phyloP scores from a whole-genome alignment of 495 filamentous ascomycete genomes.

The Achaetomiella virescens region DNA sequence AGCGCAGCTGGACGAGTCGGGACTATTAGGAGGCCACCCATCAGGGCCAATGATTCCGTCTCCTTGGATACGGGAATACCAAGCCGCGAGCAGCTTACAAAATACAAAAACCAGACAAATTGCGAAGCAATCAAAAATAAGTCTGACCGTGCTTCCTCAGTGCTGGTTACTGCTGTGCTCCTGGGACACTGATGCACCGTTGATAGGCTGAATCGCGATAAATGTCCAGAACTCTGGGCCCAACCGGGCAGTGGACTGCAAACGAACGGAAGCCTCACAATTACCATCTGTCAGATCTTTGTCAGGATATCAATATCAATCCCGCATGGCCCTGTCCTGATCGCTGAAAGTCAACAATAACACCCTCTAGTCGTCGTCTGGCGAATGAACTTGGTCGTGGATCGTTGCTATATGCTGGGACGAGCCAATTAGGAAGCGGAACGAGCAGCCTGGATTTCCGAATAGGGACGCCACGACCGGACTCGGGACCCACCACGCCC shows the following conservation, averaged over 20 bases:
- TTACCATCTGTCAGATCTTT: not conserved
- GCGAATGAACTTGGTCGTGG: no score
- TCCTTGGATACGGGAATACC: not conserved
- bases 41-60: no score
- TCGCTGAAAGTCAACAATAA: no score
- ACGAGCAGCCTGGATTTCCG: constrained; percentile 17
- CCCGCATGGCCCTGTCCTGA: no score
- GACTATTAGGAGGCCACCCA: no score
- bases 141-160: constrained; percentile 8
- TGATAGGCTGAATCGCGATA: constrained; percentile 20
- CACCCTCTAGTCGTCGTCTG: no score
- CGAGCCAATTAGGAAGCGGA: constrained; percentile 21
- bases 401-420: no score
- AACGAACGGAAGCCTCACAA: not conserved
- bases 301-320: no score
- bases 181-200: constrained; percentile 9
- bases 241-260: not conserved
- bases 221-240: constrained; percentile 1
- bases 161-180: constrained; percentile 11
- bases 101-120: not conserved
- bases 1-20: no score
- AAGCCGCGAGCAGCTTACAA: no score
- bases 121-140: constrained; percentile 16
- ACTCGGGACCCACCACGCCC: not conserved
- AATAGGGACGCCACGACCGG: constrained; percentile 13